phyloP scores from a whole-genome alignment of 1,139 yeast species.

The Candida albicans region DNA sequence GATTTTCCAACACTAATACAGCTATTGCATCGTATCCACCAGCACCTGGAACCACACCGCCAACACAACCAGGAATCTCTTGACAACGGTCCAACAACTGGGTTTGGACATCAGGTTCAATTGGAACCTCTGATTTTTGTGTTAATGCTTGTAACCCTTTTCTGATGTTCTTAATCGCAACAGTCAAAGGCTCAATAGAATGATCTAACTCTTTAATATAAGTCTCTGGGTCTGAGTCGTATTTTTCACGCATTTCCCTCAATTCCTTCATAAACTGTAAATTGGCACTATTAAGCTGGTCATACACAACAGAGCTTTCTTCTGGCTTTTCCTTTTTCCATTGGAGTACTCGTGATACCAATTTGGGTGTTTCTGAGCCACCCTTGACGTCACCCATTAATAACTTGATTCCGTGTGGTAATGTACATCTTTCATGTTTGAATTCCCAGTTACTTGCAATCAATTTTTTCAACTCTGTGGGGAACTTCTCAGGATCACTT shows the following conservation, averaged over 20 bases:
- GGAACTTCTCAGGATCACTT: conserved; percentile 10
- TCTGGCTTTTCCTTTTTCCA: conserved; percentile 65
- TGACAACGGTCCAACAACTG: conserved; percentile 61
- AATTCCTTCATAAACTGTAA: conserved; percentile 53
- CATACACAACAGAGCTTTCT: conserved; percentile 53
- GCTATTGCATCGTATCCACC: conserved; percentile 96
- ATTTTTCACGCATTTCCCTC: conserved; percentile 24
- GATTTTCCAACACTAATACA: conserved; percentile 55
- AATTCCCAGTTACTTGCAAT: conserved; percentile 64
- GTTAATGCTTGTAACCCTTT: conserved; percentile 59
- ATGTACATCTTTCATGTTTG: conserved; percentile 48
- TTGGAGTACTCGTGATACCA: conserved; percentile 70
- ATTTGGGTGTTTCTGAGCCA: conserved; percentile 91
- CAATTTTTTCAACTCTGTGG: conserved; percentile 28
- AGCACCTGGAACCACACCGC: conserved; percentile 98
- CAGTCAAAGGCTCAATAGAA: conserved; percentile 1
- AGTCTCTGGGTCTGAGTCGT: background rate
- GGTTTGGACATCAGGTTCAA: conserved; percentile 84
- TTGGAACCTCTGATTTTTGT: conserved; percentile 68
- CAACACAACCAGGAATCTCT: conserved; percentile 68
- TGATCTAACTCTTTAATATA: background rate
- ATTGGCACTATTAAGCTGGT: conserved; percentile 58
- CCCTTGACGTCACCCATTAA: conserved; percentile 92
- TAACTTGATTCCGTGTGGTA: conserved; percentile 68
- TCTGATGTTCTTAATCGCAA: conserved; percentile 53